Conservation (phyloP, 2,329 filamentous ascomycete genomes). For the Talaromyces sp. region DNA sequence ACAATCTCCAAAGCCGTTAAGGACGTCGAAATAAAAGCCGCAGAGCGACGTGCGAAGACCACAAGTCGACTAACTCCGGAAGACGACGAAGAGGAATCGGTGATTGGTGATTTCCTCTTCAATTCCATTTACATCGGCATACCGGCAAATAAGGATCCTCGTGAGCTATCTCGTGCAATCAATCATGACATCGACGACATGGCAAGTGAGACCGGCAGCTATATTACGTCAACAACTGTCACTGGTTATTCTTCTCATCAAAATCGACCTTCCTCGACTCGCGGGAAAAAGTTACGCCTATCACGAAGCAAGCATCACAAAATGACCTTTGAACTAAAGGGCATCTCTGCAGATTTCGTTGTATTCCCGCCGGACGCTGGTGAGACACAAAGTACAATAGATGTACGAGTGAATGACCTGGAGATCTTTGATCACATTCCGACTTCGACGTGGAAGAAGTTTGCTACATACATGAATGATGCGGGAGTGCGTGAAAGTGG, state of each 20-base stretch:
- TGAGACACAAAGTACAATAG: slow-evolving; percentile 83
- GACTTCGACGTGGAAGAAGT: slow-evolving; percentile 97
- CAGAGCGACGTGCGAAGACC: slow-evolving; percentile 64
- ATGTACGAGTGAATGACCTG: slow-evolving; percentile 75
- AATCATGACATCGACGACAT: slow-evolving; percentile 85
- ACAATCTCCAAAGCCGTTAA: slow-evolving; percentile 84
- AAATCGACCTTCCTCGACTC: slow-evolving; percentile 33
- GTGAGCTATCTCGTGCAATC: slow-evolving; percentile 76
- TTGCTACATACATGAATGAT: slow-evolving; percentile 88
- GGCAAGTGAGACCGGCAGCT: slow-evolving; percentile 82
- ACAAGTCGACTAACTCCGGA: slow-evolving; percentile 55
- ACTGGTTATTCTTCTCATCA: slow-evolving; percentile 30
- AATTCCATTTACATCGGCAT: slow-evolving; percentile 98
- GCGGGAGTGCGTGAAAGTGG: slow-evolving; percentile 81
- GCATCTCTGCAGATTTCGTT: slow-evolving; percentile 77
- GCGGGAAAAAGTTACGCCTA: slow-evolving; percentile 64
- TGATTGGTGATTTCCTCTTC: slow-evolving; percentile 93
- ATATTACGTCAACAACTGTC: slow-evolving; percentile 67
- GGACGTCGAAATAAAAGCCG: slow-evolving; percentile 77
- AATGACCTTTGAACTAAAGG: slow-evolving; percentile 88
- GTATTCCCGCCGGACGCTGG: slow-evolving; percentile 71
- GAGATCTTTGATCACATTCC: slow-evolving; percentile 93
- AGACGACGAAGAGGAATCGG: slow-evolving; percentile 66
- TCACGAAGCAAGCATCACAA: slow-evolving; percentile 87
- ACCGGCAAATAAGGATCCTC: slow-evolving; percentile 77